Evolutionary conservation across 78 protist genomes (phyloP), one percentile per base, ranked within the genome.

Genomic region (Planoprotostelium fungivorum): DNA sequence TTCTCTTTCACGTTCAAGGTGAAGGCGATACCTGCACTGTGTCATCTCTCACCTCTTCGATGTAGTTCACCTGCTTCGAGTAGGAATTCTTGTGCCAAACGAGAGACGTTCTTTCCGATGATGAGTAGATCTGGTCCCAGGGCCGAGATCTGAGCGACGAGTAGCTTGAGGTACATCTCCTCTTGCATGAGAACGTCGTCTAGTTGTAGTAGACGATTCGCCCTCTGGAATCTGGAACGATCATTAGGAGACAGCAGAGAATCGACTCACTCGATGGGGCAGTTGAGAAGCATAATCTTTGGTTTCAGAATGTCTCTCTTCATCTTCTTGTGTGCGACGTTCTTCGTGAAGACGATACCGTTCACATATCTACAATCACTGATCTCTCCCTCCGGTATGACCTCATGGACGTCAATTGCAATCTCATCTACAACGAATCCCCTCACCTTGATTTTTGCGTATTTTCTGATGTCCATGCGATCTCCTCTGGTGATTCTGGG

Each of bases 301-400:
- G 98, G 97, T 10, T 86, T 39, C 28, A 0, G 1, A 29, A 96
- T 91, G 29, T 38, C 1, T 36, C 73, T 31, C 29, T 88, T 89
- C 98, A 96, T 96, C 37, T 88, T 89, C 85, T 93, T 89, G 90
- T 96, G 95, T 0, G 95, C 96, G 23, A 96, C 38, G 5, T 91
- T 90, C 37, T 93, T 93, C 28, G 94, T 85, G 83, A 88, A 36
- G 0, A 91, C 96, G 38, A 94, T 88, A 37, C 97, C 98, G 85
- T 88, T 83, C 1, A 95, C 36, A 87, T 90, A 91, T 29, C 35
- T 29, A 38, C 91, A 87, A 29, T 93, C 92, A 1, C 35, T 23
- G 34, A 37, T 29, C 1, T 29, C 29, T 31, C 91, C 89, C n/a
- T 88, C 95, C 29, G 95, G 88, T 34, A 92, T 34, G 36, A 51